Evolutionary conservation across 306 rosid species (phyloP).

Genomic region (Vigna reflexopilosa): DNA sequence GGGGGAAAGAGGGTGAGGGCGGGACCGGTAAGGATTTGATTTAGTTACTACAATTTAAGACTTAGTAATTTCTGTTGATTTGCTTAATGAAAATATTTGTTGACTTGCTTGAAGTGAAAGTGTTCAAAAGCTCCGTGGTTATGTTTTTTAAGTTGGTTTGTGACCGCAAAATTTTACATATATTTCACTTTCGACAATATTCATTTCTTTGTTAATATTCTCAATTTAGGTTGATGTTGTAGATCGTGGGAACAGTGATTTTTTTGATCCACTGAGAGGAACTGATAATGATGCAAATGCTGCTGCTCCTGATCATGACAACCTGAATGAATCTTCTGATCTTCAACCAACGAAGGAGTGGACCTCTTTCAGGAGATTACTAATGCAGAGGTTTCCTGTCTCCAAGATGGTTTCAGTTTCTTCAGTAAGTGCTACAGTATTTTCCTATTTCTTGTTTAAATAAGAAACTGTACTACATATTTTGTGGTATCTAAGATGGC

Average conservation of each 20-base stretch:
- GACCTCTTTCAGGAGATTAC: constrained; percentile 80
- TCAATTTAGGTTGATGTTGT: constrained; percentile 55
- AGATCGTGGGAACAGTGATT: constrained; percentile 54
- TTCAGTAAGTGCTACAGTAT: constrained; percentile 62
- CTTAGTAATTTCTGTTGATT: constrained; percentile 24
- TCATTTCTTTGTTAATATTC: constrained; percentile 32
- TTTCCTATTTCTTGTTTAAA: constrained; percentile 16
- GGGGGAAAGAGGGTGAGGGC: neutral
- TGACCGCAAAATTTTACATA: neutral
- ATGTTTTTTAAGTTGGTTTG: constrained; percentile 27
- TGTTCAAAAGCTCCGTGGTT: neutral
- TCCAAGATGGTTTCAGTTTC: constrained; percentile 79
- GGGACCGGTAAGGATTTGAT: neutral
- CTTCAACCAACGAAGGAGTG: constrained; percentile 70
- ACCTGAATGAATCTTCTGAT: constrained; percentile 46
- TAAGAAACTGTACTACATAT: constrained; percentile 31
- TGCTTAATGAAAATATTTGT: neutral
- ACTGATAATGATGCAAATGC: constrained; percentile 48
- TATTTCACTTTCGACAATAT: constrained; percentile 27
- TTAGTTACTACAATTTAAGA: neutral
- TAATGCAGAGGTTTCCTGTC: constrained; percentile 85
- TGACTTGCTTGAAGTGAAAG: constrained; percentile 6
- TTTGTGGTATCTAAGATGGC: constrained; percentile 32
- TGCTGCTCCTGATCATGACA: constrained; percentile 38
- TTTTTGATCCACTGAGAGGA: constrained; percentile 84